phyloP scores from a whole-genome alignment of 495 filamentous ascomycete species.

The Sporormia fimetaria region DNA sequence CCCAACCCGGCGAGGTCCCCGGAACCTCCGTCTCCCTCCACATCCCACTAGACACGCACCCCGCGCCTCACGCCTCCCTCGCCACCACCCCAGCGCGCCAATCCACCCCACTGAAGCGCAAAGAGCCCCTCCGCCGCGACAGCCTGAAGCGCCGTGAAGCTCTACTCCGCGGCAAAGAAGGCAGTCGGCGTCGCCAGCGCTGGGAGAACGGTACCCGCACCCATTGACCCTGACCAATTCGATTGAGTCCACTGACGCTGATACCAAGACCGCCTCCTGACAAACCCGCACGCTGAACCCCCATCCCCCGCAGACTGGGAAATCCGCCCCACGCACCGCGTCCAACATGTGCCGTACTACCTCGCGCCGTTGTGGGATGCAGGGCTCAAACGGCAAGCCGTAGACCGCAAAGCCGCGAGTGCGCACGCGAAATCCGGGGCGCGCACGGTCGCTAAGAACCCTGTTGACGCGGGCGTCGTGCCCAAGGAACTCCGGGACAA shows the following conservation, averaged over 20 bases:
- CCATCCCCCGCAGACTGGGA: conserved; percentile 74
- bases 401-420: conserved; percentile 27
- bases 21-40: conserved; percentile 28
- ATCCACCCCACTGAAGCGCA: conserved; percentile 18
- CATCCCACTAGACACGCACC: conserved; percentile 35
- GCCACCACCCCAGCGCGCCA: conserved; percentile 6
- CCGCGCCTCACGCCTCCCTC: conserved; percentile 1
- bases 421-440: conserved; percentile 31
- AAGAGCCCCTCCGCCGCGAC: conserved; percentile 41
- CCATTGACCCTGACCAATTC: neutral
- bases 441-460: conserved; percentile 26
- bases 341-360: conserved; percentile 73
- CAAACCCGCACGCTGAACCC: conserved; percentile 75
- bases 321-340: conserved; percentile 63
- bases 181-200: conserved; percentile 71
- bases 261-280: conserved; percentile 73
- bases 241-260: too few species aligned
- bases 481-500: conserved; percentile 51
- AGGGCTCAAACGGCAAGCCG: conserved; percentile 41
- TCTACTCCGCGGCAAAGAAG: conserved; percentile 81
- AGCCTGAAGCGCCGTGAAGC: conserved; percentile 61
- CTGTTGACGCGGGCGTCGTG: conserved; percentile 37
- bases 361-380: conserved; percentile 79
- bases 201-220: conserved; percentile 97
- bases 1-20: conserved; percentile 13